Evolutionary conservation across 768 basidiomycete species (phyloP).

Genomic region (Clitopilus passeckerianus): DNA sequence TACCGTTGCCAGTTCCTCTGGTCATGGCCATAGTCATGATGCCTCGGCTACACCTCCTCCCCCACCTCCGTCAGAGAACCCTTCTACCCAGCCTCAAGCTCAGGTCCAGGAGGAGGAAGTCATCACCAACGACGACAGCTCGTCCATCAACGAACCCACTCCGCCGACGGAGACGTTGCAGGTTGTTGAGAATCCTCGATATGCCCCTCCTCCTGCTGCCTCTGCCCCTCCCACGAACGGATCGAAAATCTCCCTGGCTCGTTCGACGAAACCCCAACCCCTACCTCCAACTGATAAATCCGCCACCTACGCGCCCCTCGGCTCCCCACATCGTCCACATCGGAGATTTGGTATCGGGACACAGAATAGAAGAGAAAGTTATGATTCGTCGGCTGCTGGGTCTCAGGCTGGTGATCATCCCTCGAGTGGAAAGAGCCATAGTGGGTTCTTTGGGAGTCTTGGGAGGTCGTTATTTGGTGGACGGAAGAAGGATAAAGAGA

Average conservation of each 20-base stretch:
- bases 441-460: conserved; percentile 39
- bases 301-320: background rate
- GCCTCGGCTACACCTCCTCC: background rate
- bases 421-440: conserved; percentile 4
- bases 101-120: conserved; percentile 9
- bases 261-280: background rate
- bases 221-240: conserved; percentile 10
- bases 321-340: background rate
- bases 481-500: conserved; percentile 2
- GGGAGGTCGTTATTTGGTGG: conserved; percentile 35
- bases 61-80: background rate
- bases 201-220: conserved; percentile 23
- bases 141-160: conserved; percentile 29
- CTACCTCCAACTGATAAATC: background rate
- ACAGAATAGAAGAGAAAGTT: background rate
- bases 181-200: conserved; percentile 56
- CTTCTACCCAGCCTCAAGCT: background rate
- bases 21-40: background rate
- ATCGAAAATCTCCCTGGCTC: background rate
- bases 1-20: background rate
- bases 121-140: conserved; percentile 17
- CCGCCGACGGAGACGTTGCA: conserved; percentile 25
- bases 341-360: background rate
- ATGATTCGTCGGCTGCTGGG: background rate
- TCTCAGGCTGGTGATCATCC: conserved; percentile 3